Evolutionary conservation across 257 asterid genomes (phyloP), one percentile per base, ranked within the genome.

Genomic region (Solanum phureja): DNA sequence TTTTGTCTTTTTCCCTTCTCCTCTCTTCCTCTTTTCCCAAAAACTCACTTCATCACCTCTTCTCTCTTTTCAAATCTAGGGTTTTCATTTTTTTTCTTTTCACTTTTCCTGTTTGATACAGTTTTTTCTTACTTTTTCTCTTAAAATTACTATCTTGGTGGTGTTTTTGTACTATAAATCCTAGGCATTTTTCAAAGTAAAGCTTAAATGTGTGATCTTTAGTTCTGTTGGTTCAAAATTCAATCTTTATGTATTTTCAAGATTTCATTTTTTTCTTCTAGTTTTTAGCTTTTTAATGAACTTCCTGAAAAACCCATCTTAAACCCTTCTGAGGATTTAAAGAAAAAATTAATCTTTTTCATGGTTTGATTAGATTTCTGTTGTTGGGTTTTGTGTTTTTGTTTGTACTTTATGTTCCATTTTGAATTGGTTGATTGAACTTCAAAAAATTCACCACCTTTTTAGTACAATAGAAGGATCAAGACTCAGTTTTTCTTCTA

Each of bases 11-110:
- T 90, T 88, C 90, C 92, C 92, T 90, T 89, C 27, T 21, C 29
- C 24, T 19, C 90, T 85, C 72, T 64, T 86, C 92, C 90, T 74
- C 94, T 92, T 90, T 90, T 90, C 89, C 91, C 56, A 88, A 91
- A 87, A 88, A 87, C 79, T 79, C 89, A 68, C 62, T 86, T 88
- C 66, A 71, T 86, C 86, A 77, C 21, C 86, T 23, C 86, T 23
- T 86, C 92, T 56, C 85, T 87, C 84, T 86, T 91, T 92, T 92
- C 90, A 92, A 94, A 94, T 94, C 99, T 96, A 94, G 97, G 99
- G 94, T 94, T 94, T 94, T 90, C 11, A 56, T 83, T 85, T 66
- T 46, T 46, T 49, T 87, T 60, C 87, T 79, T 84, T 86, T 83
- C 46, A 82, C 64, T 68, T 74, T 49, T 56, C 44, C 87, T 83